Conservation (phyloP, 2,329 filamentous ascomycete genomes). For the Pseudogymnoascus sp. region DNA sequence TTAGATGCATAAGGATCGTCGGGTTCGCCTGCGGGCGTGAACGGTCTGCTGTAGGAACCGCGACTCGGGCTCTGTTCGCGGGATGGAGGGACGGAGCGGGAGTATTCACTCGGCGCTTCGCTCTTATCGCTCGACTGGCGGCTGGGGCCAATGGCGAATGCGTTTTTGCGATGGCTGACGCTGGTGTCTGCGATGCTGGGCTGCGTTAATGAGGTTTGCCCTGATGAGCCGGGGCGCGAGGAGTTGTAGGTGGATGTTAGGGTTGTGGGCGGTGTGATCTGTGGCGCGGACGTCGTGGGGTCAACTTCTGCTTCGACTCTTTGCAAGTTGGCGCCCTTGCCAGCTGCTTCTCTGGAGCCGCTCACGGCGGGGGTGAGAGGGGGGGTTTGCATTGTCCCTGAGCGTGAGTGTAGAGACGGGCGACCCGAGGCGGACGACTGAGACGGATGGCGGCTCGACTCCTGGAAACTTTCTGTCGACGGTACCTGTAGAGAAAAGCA, state of each 20-base stretch:
- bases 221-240: slow-evolving; percentile 28
- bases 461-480: slow-evolving; percentile 51
- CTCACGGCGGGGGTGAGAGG: slow-evolving; percentile 83
- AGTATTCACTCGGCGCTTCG: slow-evolving; percentile 18
- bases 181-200: not conserved
- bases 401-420: slow-evolving; percentile 58
- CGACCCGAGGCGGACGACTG: slow-evolving; percentile 52
- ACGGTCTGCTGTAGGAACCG: slow-evolving; percentile 60
- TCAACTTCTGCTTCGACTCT: slow-evolving; percentile 32
- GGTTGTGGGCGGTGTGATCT: slow-evolving; percentile 53
- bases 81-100: slow-evolving; percentile 48
- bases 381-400: slow-evolving; percentile 72
- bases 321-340: slow-evolving; percentile 27
- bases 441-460: slow-evolving; percentile 56
- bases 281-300: slow-evolving; percentile 55
- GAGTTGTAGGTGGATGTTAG: slow-evolving; percentile 32
- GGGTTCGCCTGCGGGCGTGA: slow-evolving; percentile 68
- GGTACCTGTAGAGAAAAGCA: slow-evolving; percentile 37
- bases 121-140: not conserved
- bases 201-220: slow-evolving; percentile 20
- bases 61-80: slow-evolving; percentile 58
- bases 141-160: slow-evolving; percentile 27
- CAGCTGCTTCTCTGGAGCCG: slow-evolving; percentile 44
- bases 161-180: not conserved
- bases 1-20: slow-evolving; percentile 85